Conservation (phyloP, 148 eudicot species). For the Rhododendron simsii region DNA sequence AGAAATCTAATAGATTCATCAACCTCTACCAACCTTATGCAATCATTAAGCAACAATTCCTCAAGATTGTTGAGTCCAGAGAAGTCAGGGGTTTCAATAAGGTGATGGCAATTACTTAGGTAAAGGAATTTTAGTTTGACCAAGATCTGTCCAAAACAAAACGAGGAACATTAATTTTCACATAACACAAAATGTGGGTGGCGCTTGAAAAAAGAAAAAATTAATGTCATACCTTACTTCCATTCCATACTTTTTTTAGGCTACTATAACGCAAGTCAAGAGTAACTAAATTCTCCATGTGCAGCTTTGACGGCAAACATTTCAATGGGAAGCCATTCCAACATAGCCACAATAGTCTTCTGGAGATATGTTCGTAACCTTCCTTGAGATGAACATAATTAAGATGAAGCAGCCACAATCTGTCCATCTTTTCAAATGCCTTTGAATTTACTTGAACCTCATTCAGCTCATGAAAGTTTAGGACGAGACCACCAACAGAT, state of each 20-base stretch:
- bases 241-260: not conserved
- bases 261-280: not conserved
- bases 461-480: not conserved
- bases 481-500: not conserved
- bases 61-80: conserved; percentile 12
- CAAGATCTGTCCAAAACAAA: not conserved
- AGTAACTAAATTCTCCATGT: not conserved
- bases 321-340: not conserved
- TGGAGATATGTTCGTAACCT: not conserved
- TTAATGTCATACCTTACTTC: not conserved
- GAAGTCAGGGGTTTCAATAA: conserved; percentile 6
- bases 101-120: not conserved
- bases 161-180: not conserved
- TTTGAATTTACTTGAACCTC: not conserved
- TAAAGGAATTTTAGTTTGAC: conserved; percentile 1
- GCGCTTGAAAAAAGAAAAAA: not conserved
- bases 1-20: conserved; percentile 1
- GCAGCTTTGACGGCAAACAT: not conserved
- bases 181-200: not conserved
- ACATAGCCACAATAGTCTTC: not conserved
- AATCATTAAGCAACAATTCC: not conserved
- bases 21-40: conserved; percentile 7
- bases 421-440: not conserved
- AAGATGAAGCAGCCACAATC: not conserved
- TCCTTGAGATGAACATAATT: not conserved